Conservation (phyloP, 495 filamentous ascomycete genomes). For the Saxispiralis lemnorum region DNA sequence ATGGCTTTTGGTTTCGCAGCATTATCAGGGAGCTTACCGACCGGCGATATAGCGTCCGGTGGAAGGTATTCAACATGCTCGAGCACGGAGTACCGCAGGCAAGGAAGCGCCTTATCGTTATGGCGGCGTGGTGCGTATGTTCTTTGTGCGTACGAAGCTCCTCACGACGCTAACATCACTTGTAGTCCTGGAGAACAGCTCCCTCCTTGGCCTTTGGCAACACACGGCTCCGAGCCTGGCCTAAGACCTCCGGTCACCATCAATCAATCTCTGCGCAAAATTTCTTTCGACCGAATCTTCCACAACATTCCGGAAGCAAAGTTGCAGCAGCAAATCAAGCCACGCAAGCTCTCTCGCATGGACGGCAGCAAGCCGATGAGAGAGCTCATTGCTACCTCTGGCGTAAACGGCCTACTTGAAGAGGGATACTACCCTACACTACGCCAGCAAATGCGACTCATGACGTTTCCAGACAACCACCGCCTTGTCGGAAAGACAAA, state of each 20-base stretch:
- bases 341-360: not conserved
- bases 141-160: too few species aligned
- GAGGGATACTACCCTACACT: slow-evolving; percentile 47
- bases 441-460: slow-evolving; percentile 52
- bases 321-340: not conserved
- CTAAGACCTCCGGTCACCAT: slow-evolving; percentile 27
- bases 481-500: too few species aligned
- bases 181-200: slow-evolving; percentile 55
- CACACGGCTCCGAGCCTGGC: slow-evolving; percentile 34
- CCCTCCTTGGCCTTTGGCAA: slow-evolving; percentile 49
- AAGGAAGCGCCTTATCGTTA: slow-evolving; percentile 50
- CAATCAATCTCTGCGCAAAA: too few species aligned
- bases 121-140: slow-evolving; percentile 52
- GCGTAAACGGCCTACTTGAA: slow-evolving; percentile 55
- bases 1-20: slow-evolving; percentile 35
- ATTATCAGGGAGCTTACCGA: slow-evolving; percentile 48
- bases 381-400: slow-evolving; percentile 50
- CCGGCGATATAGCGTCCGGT: slow-evolving; percentile 52
- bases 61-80: slow-evolving; percentile 33
- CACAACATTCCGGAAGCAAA: not conserved
- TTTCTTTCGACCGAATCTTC: not conserved
- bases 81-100: slow-evolving; percentile 45
- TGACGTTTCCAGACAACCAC: too few species aligned
- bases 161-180: slow-evolving; percentile 13
- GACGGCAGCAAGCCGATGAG: slow-evolving; percentile 21